Evolutionary conservation across 2,329 filamentous ascomycete species (phyloP), one percentile per base, ranked within the genome.

Genomic region (Trichophyton equinum): DNA sequence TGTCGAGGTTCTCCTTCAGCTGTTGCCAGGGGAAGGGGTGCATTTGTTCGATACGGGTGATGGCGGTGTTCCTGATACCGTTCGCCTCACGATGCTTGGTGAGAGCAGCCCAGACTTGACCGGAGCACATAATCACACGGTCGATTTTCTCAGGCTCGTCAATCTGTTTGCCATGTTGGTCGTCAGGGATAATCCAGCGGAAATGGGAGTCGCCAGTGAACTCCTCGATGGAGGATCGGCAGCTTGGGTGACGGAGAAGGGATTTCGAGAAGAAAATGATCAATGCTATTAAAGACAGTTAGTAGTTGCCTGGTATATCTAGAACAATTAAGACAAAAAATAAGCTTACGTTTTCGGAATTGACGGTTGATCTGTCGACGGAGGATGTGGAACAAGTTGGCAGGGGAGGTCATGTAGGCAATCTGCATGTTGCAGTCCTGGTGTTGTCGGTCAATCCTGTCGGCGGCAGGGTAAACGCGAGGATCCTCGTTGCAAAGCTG

Each of bases 371-470:
- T 96, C 79, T 99, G 94, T 76, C 94, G 85, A 74, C 94, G 88
- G 65, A 99, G 83, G 67, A 94, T 86, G 77, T 99, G 94, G 86
- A 99, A 99, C 73, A 95, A 76, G 77, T 99, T 99, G 66, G 92
- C 83, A 30, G 94, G 94, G 55, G 87, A 89, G n/a, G 94, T 99
- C 85, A 95, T 91, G 81, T 94, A 96, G 61, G 86, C 91, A 73
- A 99, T 88, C 79, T 99, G 94, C 85, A 99, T 95, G 80, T 99
- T 99, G 82, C 91, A 96, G 78, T 99, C 94, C 79, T 99, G 94
- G 80, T 99, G 94, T 77, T 97, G 94, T 68, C 94, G 90, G 60
- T 95, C 86, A 63, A 97, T 84, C 81, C 94, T 96, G 67, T 96
- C 91, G 36, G 83, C 80, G 1, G 85, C 81, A 59, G 94, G 94